Base-by-base conservation (phyloP, 805 yeast species). In the Debaryomyces prosopidis region DNA sequence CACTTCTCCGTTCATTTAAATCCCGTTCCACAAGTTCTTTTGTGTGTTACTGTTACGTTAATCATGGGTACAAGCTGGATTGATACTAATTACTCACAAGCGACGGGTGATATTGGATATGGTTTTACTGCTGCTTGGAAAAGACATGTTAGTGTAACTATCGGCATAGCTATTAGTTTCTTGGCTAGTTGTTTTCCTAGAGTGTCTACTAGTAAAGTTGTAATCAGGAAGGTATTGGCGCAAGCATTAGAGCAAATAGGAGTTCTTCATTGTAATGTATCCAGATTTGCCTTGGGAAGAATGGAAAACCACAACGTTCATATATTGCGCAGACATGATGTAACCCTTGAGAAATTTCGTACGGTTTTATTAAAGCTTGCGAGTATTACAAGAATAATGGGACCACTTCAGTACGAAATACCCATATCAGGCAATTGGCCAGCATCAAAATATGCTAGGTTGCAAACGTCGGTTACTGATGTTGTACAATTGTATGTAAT, bases 1-100 rank as follows among this genome's bases (percentile, higher is more conserved):
- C 71, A 65, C 47, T 68, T 65, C 44, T 55, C 69, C 6, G 45
- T 48, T 10, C 71, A 68, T 50, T 36, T 46, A 12, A 46, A 63
- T 3, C 49, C 58, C 8, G 46, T 65, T 4, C 70, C 73, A 0
- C 48, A 52, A 4, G 53, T 66, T 33, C 55, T 68, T 50, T 49
- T 52, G 14, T 56, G 57, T 3, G 60, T 68, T 5, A 55, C 71
- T 0, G 47, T 63, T 14, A 47, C 59, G 1, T 58, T 68, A 45
- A 70, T 66, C 1, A 38, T 65, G 34, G 69, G 70, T 9, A 65
- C 71, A 0, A 62, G 68, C 43, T 66, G 68, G 66, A 53, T 52
- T 9, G 69, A 66, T 51, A 53, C 50, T 3, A 44, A 54, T 33
- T 8, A 33, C n/a, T 16, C 35, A 7, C 15, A 28, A 9, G 27